phyloP scores from a whole-genome alignment of 495 filamentous ascomycete species.

The Podospora pseudopauciseta region DNA sequence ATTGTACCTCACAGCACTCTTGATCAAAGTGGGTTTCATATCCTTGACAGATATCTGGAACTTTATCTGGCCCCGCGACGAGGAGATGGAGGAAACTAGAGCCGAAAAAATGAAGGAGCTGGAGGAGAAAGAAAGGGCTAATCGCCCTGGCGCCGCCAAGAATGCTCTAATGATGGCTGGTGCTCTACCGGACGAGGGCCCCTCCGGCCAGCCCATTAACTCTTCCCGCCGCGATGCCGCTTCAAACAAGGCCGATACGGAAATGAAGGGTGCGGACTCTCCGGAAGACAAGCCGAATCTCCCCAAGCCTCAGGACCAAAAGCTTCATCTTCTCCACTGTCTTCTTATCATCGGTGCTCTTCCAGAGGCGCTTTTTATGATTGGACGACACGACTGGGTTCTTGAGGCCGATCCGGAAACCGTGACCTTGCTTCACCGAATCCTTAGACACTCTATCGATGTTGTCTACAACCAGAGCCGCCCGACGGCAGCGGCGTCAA shows the following conservation, averaged over 20 bases:
- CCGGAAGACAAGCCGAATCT: conserved; percentile 58
- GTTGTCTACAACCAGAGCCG: conserved; percentile 41
- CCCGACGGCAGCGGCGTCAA: conserved; percentile 18
- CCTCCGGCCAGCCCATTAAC: conserved; percentile 18
- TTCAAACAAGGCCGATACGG: conserved; percentile 47
- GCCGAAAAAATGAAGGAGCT: conserved; percentile 69
- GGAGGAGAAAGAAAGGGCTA: conserved; percentile 66
- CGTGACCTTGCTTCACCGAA: conserved; percentile 62
- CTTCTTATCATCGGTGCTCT: conserved; percentile 88
- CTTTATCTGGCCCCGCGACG: conserved; percentile 83
- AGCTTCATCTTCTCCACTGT: conserved; percentile 75
- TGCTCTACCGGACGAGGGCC: conserved; percentile 74
- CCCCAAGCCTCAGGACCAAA: conserved; percentile 85
- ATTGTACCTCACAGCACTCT: conserved; percentile 80
- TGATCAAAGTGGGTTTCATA: conserved; percentile 97
- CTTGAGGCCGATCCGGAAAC: conserved; percentile 78
- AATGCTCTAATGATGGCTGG: conserved; percentile 93
- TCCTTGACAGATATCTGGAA: conserved; percentile 91
- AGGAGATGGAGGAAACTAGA: conserved; percentile 68
- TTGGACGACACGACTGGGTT: conserved; percentile 89
- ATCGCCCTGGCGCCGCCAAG: conserved; percentile 58
- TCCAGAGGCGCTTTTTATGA: conserved; percentile 87
- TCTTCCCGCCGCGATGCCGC: conserved; percentile 34
- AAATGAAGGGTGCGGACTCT: conserved; percentile 45
- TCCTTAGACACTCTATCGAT: conserved; percentile 73